Base-by-base conservation (phyloP, 2,329 filamentous ascomycete genomes). In the Sporothrix globosa region DNA sequence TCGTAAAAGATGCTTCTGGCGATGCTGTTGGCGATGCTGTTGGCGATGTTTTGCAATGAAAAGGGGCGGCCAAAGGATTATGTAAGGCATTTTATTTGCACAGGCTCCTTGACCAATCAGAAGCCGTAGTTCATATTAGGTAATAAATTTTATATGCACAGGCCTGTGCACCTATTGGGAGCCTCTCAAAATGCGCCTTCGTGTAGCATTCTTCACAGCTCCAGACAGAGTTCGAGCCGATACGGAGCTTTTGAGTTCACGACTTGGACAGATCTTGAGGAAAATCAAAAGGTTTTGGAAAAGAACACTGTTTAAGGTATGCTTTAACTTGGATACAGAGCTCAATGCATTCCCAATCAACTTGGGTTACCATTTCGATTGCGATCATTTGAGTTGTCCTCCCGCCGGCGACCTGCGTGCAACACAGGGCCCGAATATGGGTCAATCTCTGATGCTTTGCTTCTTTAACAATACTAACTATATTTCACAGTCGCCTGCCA, bases 151-250 rank as follows among this genome's bases (percentile, higher is more conserved):
- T 48, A 48, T 48, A 14, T 48, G 44, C 14, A 48, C 44, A 5
- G 44, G 44, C 11, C 44, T 13, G 14, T 44, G 13, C 41, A 19
- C 5, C 44, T 69, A 69, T 56, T 65, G n/a, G 58, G 19, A 24
- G 24, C 34, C 52, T 34, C n/a, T n/a, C n/a, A n/a, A 69, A 69
- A 65, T 63, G 53, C 5, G 48, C 63, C 58, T 2, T 61, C 17
- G 34, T 4, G 44, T 17, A 46, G 10, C 17, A 17, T 27, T 6
- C 46, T 69, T 17, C 41, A 46, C 39, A 13, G 44, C 58, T 46
- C n/a, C 21, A 21, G 41, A 39, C 30, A 39, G 30, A 17, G 14
- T 34, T 21, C 24, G 39, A 41, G 21, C 9, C 21, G n/a, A 63
- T 21, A 46, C 21, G 13, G 39, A 46, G 39, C 21, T 9, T 7